These are phyloP conservation scores for Alternaria rosae DNA, from an alignment of 2,329 filamentous ascomycete species.

Conservation along the genomic window DNA sequence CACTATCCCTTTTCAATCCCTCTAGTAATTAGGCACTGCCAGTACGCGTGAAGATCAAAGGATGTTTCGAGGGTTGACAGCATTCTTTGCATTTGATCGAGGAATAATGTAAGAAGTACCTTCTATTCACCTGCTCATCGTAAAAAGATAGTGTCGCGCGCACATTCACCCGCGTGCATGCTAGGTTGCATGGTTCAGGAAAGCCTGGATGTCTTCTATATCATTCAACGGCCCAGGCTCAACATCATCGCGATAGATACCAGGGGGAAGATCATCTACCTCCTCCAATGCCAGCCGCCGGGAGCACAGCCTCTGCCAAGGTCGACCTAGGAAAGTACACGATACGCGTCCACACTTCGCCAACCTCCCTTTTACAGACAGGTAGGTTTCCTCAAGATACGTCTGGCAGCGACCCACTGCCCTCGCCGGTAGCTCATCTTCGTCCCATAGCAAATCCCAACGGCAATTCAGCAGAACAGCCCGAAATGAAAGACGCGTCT, in stretches of 20 bases:
- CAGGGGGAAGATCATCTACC: neutral
- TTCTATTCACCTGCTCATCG: neutral
- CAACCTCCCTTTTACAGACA: neutral
- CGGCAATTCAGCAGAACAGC: neutral
- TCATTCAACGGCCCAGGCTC: neutral
- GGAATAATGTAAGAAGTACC: neutral
- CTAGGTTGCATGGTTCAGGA: neutral
- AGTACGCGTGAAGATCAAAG: neutral
- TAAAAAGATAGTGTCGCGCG: neutral
- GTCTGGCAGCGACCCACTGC: neutral
- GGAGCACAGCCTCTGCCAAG: neutral
- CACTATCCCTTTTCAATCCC: neutral
- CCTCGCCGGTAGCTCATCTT: neutral
- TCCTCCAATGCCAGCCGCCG: neutral
- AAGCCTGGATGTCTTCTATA: neutral
- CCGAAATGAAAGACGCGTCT: neutral
- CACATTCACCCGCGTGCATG: neutral
- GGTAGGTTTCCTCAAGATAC: neutral
- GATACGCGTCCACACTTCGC: neutral
- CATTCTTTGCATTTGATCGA: neutral
- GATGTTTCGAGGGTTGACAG: neutral
- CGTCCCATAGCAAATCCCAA: conserved; percentile 2
- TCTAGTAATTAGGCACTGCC: neutral
- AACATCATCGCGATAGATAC: neutral
- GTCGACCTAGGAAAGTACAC: neutral